phyloP scores from a whole-genome alignment of 2,329 filamentous ascomycete genomes.

The Pestalotiopsis sp. region DNA sequence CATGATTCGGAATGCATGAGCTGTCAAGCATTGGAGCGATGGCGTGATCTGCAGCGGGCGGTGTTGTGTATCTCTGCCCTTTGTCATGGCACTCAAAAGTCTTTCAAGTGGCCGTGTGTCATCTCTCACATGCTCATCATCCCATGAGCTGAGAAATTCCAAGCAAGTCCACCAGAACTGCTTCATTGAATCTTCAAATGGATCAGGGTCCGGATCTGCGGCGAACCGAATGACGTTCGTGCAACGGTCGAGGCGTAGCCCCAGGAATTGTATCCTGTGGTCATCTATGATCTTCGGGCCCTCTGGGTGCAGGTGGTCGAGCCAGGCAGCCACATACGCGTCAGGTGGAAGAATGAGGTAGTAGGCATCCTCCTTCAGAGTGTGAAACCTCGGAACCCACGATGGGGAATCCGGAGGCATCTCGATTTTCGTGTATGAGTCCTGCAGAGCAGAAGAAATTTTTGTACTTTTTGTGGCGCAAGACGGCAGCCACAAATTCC shows the following conservation, averaged over 20 bases:
- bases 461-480: conserved; percentile 1
- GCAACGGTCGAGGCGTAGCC: not conserved
- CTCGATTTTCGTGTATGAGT: not conserved
- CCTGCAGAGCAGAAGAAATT: not conserved
- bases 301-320: not conserved
- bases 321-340: not conserved
- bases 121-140: not conserved
- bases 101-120: not conserved
- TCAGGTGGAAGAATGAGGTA: not conserved
- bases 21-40: not conserved
- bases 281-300: not conserved
- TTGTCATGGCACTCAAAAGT: not conserved
- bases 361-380: not conserved
- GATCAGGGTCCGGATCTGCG: not conserved
- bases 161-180: conserved; percentile 9
- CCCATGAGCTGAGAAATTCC: not conserved
- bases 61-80: not conserved
- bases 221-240: not conserved
- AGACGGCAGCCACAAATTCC: not conserved
- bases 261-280: not conserved
- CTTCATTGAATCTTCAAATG: not conserved
- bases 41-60: not conserved
- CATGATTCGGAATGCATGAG: not conserved
- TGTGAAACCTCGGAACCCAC: conserved; percentile 5
- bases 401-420: conserved; percentile 1